A percentile compares a stretch with the other conserved stretches of the same genome.
These are phyloP conservation scores for Lactuca saligna DNA, from an alignment of 129 eudicot genomes.

Conservation along the genomic window DNA sequence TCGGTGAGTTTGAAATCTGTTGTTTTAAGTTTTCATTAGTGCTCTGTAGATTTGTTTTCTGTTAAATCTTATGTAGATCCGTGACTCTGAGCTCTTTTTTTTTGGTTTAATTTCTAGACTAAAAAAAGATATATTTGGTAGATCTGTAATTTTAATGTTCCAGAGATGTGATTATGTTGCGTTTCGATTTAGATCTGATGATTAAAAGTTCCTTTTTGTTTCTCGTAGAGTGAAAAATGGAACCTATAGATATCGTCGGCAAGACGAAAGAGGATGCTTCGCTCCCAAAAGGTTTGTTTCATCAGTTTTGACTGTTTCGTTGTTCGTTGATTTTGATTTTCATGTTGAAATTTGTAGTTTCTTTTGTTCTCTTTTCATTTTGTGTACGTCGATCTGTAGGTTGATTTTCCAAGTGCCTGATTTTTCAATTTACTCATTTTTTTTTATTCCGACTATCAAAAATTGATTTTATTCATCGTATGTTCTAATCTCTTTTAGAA, in stretches of 20 bases:
- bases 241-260: conserved; percentile 89
- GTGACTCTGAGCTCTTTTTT: not conserved
- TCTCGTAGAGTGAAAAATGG: conserved; percentile 53
- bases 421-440: not conserved
- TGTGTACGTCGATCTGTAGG: not conserved
- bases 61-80: not conserved
- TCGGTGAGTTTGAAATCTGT: conserved; percentile 14
- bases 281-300: conserved; percentile 78
- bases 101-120: not conserved
- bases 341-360: not conserved
- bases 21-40: not conserved
- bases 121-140: conserved; percentile 7
- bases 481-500: not conserved
- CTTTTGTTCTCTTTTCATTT: not conserved
- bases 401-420: not conserved
- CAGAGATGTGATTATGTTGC: not conserved
- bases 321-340: conserved; percentile 1
- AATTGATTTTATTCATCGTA: not conserved
- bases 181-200: conserved; percentile 17
- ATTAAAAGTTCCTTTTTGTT: not conserved
- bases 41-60: not conserved
- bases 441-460: not conserved
- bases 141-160: not conserved
- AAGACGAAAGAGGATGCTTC: conserved; percentile 93
- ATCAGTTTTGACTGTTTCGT: not conserved